Conservation (phyloP, 306 rosid genomes). For the Fragaria nilgerrensis region DNA sequence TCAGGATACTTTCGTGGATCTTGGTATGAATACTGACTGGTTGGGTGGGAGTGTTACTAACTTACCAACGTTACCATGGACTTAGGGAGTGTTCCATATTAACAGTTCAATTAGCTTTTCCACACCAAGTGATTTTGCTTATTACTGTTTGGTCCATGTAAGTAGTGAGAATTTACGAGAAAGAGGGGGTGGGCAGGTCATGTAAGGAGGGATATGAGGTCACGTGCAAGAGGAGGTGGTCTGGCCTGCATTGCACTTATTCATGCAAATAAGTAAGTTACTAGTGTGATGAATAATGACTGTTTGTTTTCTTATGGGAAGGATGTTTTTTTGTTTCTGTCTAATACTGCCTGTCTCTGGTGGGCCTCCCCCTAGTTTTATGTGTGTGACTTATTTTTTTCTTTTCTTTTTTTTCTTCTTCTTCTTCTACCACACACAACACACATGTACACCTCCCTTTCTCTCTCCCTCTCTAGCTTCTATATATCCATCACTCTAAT, state of each 20-base stretch:
- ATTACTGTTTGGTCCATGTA: neutral
- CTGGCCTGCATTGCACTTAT: conserved; percentile 34
- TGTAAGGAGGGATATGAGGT: conserved; percentile 33
- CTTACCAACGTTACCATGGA: too few relatives aligned
- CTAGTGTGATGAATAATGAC: conserved; percentile 45
- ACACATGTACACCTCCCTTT: neutral
- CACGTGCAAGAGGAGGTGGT: conserved; percentile 35
- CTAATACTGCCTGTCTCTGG: conserved; percentile 34
- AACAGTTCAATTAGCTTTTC: too few relatives aligned
- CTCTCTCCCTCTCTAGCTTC: neutral
- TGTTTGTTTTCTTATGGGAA: conserved; percentile 44
- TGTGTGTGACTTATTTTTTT: neutral
- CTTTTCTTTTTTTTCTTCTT: neutral
- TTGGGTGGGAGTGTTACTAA: too few relatives aligned
- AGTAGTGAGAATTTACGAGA: neutral
- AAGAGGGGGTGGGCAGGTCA: conserved; percentile 12
- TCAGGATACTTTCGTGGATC: too few relatives aligned
- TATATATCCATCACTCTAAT: neutral
- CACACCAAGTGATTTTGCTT: neutral
- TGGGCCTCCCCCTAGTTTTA: conserved; percentile 30
- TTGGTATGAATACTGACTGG: too few relatives aligned
- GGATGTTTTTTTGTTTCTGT: conserved; percentile 61
- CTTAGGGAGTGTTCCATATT: too few relatives aligned
- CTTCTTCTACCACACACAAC: neutral
- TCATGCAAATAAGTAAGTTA: conserved; percentile 47